These are phyloP conservation scores for Paramyrothecium sp. DNA, from an alignment of 2,329 filamentous ascomycete species.

Conservation along the genomic window DNA sequence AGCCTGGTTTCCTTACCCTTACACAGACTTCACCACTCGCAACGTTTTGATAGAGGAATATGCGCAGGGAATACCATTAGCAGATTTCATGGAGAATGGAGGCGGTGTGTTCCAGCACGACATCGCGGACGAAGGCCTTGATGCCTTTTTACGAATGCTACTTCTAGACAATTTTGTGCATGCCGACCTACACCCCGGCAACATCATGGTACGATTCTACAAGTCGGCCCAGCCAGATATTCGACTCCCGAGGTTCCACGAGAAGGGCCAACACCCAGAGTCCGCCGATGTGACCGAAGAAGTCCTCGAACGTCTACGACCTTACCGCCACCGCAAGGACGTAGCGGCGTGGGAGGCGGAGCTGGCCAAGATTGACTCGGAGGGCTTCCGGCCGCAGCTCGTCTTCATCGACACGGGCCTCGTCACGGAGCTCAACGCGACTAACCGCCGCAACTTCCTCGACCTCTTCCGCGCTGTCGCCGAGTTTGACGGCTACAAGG, in stretches of 20 bases:
- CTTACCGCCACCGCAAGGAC: slow-evolving; percentile 63
- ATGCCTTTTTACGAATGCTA: slow-evolving; percentile 95
- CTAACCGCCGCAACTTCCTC: slow-evolving; percentile 86
- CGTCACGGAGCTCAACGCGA: slow-evolving; percentile 87
- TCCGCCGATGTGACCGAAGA: slow-evolving; percentile 81
- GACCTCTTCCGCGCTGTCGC: slow-evolving; percentile 95
- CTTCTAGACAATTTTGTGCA: slow-evolving; percentile 97
- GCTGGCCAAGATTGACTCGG: slow-evolving; percentile 73
- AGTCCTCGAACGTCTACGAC: slow-evolving; percentile 76
- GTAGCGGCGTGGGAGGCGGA: slow-evolving; percentile 70
- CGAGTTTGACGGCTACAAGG: slow-evolving; percentile 95
- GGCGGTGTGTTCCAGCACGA: slow-evolving; percentile 91
- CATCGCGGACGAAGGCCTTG: slow-evolving; percentile 90
- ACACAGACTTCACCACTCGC: slow-evolving; percentile 87
- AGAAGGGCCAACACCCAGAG: slow-evolving; percentile 39
- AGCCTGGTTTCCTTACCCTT: slow-evolving; percentile 96
- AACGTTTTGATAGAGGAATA: slow-evolving; percentile 95
- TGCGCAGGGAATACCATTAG: slow-evolving; percentile 87
- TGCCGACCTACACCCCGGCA: slow-evolving; percentile 92
- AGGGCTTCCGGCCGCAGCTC: slow-evolving; percentile 89
- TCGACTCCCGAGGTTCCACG: slow-evolving; percentile 22
- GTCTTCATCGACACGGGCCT: slow-evolving; percentile 97
- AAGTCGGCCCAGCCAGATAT: slow-evolving; percentile 73
- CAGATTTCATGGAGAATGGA: slow-evolving; percentile 86
- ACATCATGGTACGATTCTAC: slow-evolving; percentile 99